Percentiles rank a stretch among this genome's conserved stretches.
These are phyloP conservation scores for Herpetomonas muscarum DNA, from an alignment of 208 protist genomes.

Conservation along the genomic window DNA sequence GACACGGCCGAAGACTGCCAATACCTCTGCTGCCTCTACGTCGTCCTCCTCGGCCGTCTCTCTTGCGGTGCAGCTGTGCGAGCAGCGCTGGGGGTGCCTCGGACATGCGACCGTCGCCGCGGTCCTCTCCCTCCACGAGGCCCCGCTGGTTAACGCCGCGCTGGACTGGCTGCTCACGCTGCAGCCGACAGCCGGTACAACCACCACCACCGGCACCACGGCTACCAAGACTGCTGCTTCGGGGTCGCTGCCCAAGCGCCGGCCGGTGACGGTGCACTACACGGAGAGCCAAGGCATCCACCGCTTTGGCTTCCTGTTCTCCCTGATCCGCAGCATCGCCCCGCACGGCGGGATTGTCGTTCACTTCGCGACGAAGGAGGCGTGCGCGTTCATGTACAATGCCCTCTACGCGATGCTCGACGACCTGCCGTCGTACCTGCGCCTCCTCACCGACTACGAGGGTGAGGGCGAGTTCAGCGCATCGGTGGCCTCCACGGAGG, in stretches of 20 bases:
- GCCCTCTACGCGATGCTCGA: conserved; percentile 41
- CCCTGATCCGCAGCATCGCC: conserved; percentile 41
- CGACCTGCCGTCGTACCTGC: conserved; percentile 36
- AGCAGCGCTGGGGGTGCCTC: conserved; percentile 57
- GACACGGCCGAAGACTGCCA: too few species aligned
- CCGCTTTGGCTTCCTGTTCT: conserved; percentile 63
- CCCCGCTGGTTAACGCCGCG: conserved; percentile 12
- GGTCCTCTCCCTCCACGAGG: conserved; percentile 23
- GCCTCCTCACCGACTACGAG: conserved; percentile 64
- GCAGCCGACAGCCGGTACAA: neutral
- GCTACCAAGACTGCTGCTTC: neutral
- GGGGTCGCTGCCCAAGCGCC: conserved; percentile 8
- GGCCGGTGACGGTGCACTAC: conserved; percentile 51
- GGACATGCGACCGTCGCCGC: conserved; percentile 32
- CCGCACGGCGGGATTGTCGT: conserved; percentile 48
- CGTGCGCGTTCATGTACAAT: conserved; percentile 49
- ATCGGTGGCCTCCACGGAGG: conserved; percentile 25
- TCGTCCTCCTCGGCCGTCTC: neutral
- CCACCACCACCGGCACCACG: neutral
- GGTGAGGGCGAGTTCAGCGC: conserved; percentile 28
- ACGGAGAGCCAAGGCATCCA: conserved; percentile 39
- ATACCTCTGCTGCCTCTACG: conserved; percentile 4
- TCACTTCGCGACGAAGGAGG: conserved; percentile 63
- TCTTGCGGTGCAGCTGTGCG: conserved; percentile 20
- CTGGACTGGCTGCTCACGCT: conserved; percentile 17